Base-by-base conservation (phyloP, 495 filamentous ascomycete genomes). In the Aspergillus ellipticus region DNA sequence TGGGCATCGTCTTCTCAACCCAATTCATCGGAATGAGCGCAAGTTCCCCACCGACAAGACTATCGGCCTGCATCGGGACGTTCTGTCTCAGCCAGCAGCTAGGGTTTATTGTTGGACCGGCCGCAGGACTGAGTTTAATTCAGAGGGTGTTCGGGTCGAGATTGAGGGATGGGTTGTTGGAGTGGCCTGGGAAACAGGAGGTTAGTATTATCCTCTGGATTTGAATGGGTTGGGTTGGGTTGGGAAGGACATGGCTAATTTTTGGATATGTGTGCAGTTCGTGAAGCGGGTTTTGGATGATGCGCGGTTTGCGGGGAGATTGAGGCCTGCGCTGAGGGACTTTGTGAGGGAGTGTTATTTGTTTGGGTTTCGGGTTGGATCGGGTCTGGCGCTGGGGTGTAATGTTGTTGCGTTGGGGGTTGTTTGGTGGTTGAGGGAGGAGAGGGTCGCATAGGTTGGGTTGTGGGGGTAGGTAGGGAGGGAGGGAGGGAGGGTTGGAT, bases 1-100 rank as follows among this genome's bases (percentile, higher is more conserved):
- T 64, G 17, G 71, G 70, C 10, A 53, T 72, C 22, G 31, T 69
- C 19, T 56, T 64, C 41, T 66, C 66, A 0, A 52, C 67, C 17
- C 61, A 69, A 46, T 75, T 75, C 60, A 51, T 72, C 13, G 70
- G 62, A 11, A 60, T 74, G 43, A 61, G 65, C 0, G 37, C 59
- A 3, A 56, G 53, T 49, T 54, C 57, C 3, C 66, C 67, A 11
- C 62, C 63, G 48, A 52, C 57, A 7, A 31, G 60, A 10, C 57
- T 66, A 19, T 46, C 68, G 10, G 62, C 53, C 5, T 60, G 62
- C 29, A 64, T 75, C 16, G 59, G 66, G 20, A 56, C 67, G 22
- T 74, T 69, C 47, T 75, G 61, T 42, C 57, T 74, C 19, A 63
- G 61, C 45, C 69, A 74, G 53, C 69, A 75, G 54, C 52, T 75